A percentile compares a stretch with the other conserved stretches of the same genome.
Conservation (phyloP, 805 yeast genomes). For the Hanseniaspora lachancei region DNA sequence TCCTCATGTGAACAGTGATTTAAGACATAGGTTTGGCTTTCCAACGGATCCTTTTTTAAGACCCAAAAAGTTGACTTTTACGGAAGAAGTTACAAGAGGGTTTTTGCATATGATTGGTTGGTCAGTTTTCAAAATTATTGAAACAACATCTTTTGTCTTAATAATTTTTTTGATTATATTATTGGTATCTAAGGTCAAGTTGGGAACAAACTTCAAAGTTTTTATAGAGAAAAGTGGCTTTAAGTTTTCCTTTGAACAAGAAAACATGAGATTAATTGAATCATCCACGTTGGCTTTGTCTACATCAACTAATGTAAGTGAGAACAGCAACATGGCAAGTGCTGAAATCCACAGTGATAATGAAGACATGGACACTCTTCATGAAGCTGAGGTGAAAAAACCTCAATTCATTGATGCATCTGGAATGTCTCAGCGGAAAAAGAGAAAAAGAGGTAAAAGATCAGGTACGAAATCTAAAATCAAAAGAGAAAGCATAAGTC, state of each 20-base stretch:
- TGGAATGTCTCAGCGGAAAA: neutral
- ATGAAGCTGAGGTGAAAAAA: neutral
- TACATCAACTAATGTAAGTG: neutral
- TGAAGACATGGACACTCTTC: constrained; percentile 12
- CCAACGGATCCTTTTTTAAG: neutral
- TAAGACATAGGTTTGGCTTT: constrained; percentile 14
- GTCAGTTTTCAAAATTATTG: constrained; percentile 28
- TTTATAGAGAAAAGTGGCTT: constrained; percentile 27
- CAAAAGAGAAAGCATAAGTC: constrained; percentile 12
- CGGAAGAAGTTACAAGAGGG: neutral
- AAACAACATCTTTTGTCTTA: constrained; percentile 30
- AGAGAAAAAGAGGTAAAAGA: constrained; percentile 14
- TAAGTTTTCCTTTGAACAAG: constrained; percentile 17
- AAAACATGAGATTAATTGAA: constrained; percentile 14
- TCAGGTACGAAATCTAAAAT: constrained; percentile 13
- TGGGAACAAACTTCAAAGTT: constrained; percentile 26
- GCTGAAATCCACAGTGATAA: constrained; percentile 4
- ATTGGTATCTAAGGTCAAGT: constrained; percentile 22
- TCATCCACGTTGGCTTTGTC: constrained; percentile 9
- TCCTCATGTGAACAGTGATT: constrained; percentile 13
- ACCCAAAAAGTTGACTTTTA: neutral
- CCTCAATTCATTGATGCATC: constrained; percentile 1
- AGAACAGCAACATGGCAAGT: neutral
- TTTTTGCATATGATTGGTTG: neutral
- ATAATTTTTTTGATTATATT: constrained; percentile 24